Conservation (phyloP, 2,329 filamentous ascomycete species). For the Emmonsiellopsis sp. region DNA sequence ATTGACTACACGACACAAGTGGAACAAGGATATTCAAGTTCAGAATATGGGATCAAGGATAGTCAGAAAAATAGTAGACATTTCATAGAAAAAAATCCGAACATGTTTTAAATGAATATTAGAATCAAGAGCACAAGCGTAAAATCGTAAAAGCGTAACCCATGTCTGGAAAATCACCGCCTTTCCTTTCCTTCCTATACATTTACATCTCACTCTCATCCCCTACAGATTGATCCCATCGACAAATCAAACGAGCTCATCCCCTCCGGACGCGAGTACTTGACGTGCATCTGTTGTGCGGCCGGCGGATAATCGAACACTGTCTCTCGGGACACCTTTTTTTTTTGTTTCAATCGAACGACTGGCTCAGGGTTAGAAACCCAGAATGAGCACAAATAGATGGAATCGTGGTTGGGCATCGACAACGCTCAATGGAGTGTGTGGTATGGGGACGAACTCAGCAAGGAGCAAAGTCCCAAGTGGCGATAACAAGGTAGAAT, state of each 20-base stretch:
- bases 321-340: neutral
- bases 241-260: neutral
- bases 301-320: neutral
- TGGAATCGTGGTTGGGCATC: neutral
- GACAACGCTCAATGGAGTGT: too few species aligned
- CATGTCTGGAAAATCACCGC: neutral
- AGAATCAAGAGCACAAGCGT: neutral
- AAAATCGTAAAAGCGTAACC: neutral
- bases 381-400: too few species aligned
- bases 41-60: neutral
- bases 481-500: neutral
- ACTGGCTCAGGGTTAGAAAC: neutral
- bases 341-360: neutral
- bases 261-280: neutral
- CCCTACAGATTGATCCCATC: neutral
- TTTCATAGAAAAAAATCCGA: neutral
- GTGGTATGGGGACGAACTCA: neutral
- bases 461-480: neutral
- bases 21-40: too few species aligned
- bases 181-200: neutral
- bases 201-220: too few species aligned
- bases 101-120: neutral
- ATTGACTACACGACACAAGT: too few species aligned
- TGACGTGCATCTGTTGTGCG: neutral
- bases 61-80: neutral